A percentile compares a stretch with the other conserved stretches of the same genome.
Conservation (phyloP, 1,284 basidiomycete genomes). For the Fistulinella cinereoalba region DNA sequence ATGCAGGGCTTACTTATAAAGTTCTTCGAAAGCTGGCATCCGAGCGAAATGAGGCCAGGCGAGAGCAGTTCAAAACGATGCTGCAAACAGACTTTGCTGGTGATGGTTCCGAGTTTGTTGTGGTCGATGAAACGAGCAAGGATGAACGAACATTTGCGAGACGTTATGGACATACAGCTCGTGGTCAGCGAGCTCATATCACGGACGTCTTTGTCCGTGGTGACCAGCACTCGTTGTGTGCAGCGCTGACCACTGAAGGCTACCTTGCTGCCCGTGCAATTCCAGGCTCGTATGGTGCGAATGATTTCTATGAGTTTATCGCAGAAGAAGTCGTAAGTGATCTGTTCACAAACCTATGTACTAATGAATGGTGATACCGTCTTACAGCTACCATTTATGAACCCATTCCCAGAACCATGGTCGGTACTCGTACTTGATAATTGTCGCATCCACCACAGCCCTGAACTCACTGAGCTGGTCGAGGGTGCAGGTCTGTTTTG, state of each 20-base stretch:
- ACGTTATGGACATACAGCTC: not conserved
- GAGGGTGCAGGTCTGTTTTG: not conserved
- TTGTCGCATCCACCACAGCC: not conserved
- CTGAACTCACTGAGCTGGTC: not conserved
- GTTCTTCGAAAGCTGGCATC: not conserved
- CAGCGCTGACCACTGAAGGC: slow-evolving; percentile 1
- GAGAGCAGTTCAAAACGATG: not conserved
- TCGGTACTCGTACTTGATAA: not conserved
- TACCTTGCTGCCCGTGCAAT: slow-evolving; percentile 5
- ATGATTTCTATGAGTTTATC: slow-evolving; percentile 6
- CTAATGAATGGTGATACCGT: not conserved
- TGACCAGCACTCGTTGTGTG: slow-evolving; percentile 14
- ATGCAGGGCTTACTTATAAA: not conserved
- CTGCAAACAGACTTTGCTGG: slow-evolving; percentile 6
- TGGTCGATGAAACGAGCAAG: slow-evolving; percentile 30
- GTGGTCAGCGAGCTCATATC: slow-evolving; percentile 12
- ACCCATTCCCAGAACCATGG: not conserved
- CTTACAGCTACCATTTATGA: not conserved
- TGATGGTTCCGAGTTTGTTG: slow-evolving; percentile 26
- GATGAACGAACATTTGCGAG: slow-evolving; percentile 17
- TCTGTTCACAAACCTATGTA: not conserved
- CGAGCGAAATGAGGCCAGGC: not conserved
- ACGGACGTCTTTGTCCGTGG: slow-evolving; percentile 19
- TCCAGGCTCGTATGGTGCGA: slow-evolving; percentile 2
- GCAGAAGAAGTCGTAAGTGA: not conserved